Percentiles rank a stretch among this genome's conserved stretches.
Conservation (phyloP, 495 filamentous ascomycete species). For the Penicillium atrosanguineum region DNA sequence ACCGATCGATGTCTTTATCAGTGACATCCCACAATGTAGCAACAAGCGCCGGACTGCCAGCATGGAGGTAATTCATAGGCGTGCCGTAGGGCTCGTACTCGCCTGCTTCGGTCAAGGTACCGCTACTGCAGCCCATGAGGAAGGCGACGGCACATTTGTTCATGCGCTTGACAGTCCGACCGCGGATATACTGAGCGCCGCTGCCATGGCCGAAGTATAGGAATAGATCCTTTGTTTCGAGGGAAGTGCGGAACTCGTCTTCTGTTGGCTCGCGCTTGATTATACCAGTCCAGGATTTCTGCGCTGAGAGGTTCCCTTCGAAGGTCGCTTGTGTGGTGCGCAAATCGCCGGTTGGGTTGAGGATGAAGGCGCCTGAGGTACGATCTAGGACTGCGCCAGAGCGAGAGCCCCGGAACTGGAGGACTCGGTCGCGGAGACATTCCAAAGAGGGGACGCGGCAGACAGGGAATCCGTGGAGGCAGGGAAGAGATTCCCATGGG, state of each 20-base stretch:
- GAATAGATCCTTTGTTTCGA: constrained; percentile 63
- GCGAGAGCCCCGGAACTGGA: constrained; percentile 44
- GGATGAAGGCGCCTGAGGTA: constrained; percentile 71
- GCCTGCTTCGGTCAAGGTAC: constrained; percentile 71
- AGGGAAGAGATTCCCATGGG: constrained; percentile 94
- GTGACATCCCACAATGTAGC: constrained; percentile 98
- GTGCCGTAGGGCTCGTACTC: constrained; percentile 88
- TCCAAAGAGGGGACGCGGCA: constrained; percentile 81
- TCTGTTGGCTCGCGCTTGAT: constrained; percentile 69
- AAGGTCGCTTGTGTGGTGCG: constrained; percentile 75
- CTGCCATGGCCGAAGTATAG: constrained; percentile 96
- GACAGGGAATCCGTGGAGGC: constrained; percentile 73
- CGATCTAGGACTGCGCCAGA: constrained; percentile 32
- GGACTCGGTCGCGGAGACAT: constrained; percentile 68
- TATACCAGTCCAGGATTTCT: constrained; percentile 64
- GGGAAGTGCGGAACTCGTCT: constrained; percentile 63
- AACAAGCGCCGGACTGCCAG: constrained; percentile 77
- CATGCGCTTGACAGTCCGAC: constrained; percentile 72
- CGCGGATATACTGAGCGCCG: constrained; percentile 89
- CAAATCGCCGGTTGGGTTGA: constrained; percentile 85
- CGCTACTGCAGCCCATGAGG: constrained; percentile 90
- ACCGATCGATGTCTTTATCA: constrained; percentile 92
- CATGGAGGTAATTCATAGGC: constrained; percentile 85
- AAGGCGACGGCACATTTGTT: constrained; percentile 76
- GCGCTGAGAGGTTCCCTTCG: constrained; percentile 53